Evolutionary conservation across 257 asterid genomes (phyloP).

Genomic region (Solanum clarkiae): DNA sequence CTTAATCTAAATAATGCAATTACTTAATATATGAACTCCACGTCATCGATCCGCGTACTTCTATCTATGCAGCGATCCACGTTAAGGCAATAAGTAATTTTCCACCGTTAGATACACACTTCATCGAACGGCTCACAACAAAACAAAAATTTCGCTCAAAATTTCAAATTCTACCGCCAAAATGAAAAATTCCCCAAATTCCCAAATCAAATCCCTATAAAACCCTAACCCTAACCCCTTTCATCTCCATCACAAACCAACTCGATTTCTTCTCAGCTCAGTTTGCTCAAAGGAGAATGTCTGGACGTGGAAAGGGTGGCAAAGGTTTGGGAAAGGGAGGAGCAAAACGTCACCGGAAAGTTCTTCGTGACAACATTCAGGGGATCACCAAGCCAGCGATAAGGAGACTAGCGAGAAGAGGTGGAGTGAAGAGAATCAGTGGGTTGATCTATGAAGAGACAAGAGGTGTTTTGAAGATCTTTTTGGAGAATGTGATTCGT

Average conservation of each 20-base stretch:
- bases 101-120: background rate
- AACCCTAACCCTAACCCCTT: background rate
- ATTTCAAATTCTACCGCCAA: background rate
- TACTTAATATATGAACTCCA: background rate
- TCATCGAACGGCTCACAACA: background rate
- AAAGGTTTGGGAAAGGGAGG: too few species aligned
- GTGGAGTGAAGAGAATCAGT: background rate
- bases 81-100: background rate
- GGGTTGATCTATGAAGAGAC: constrained; percentile 2
- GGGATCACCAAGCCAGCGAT: too few species aligned
- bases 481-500: constrained; percentile 2
- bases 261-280: background rate
- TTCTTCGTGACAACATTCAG: too few species aligned
- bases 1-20: background rate
- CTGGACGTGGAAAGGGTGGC: too few species aligned
- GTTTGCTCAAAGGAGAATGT: background rate
- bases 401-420: too few species aligned
- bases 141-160: background rate
- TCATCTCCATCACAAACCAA: background rate
- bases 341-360: too few species aligned
- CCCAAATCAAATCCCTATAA: background rate
- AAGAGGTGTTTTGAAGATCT: background rate
- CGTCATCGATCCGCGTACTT: background rate
- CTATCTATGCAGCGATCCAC: background rate
- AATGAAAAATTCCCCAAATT: background rate